These are phyloP conservation scores for Solanum chiquidenum DNA, from an alignment of 257 asterid species.

Conservation along the genomic window DNA sequence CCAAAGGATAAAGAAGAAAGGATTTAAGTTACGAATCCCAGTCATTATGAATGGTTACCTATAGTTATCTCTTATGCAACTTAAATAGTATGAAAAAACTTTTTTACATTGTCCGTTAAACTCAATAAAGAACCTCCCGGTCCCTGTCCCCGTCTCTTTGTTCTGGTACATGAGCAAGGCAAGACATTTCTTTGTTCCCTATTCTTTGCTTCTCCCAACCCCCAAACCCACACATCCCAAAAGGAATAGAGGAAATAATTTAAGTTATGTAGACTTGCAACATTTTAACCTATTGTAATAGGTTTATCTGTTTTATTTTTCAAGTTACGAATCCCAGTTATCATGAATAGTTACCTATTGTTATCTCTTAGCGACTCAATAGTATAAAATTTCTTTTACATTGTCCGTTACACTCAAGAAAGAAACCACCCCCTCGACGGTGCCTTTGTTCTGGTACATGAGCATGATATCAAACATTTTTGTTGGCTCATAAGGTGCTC, in stretches of 20 bases:
- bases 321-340: neutral
- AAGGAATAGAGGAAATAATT: neutral
- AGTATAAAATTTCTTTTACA: neutral
- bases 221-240: neutral
- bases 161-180: neutral
- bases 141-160: neutral
- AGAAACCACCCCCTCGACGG: neutral
- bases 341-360: neutral
- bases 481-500: neutral
- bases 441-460: neutral
- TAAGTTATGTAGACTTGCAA: neutral
- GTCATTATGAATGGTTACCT: neutral
- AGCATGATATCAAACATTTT: neutral
- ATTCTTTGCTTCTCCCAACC: neutral
- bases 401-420: neutral
- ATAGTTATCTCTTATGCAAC: neutral
- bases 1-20: neutral
- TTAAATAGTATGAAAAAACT: neutral
- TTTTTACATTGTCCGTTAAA: neutral
- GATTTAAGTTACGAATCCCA: neutral
- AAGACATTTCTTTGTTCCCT: neutral
- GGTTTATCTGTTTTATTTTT: neutral
- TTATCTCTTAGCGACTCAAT: neutral
- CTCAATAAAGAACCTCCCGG: neutral
- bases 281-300: neutral